Conservation (phyloP, 805 yeast genomes). For the Yarrowia sp. region DNA sequence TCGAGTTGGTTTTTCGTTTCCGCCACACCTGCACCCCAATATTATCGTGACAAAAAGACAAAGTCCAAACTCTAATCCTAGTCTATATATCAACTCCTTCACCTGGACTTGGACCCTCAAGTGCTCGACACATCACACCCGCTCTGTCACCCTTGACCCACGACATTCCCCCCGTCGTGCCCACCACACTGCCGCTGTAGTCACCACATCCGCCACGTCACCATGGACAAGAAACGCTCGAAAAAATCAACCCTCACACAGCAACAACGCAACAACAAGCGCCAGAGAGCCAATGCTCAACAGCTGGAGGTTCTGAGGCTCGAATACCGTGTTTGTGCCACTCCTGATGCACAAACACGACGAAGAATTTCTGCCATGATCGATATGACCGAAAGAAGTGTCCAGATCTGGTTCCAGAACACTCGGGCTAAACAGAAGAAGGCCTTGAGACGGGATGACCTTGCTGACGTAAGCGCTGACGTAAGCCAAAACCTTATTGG, state of each 20-base stretch:
- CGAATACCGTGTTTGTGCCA: slow-evolving; percentile 75
- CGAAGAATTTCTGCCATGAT: slow-evolving; percentile 68
- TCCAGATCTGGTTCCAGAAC: slow-evolving; percentile 93
- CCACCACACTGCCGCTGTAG: neutral
- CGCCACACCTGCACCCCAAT: slow-evolving; percentile 3
- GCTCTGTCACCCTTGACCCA: neutral
- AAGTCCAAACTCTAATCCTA: slow-evolving; percentile 27
- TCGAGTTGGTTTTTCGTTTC: neutral
- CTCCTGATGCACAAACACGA: slow-evolving; percentile 57
- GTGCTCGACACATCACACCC: neutral
- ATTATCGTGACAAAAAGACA: slow-evolving; percentile 17
- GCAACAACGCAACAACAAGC: slow-evolving; percentile 54
- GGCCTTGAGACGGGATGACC: neutral
- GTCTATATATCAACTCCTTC: slow-evolving; percentile 31
- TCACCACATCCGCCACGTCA: neutral
- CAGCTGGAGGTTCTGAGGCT: slow-evolving; percentile 69
- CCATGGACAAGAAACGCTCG: slow-evolving; percentile 34
- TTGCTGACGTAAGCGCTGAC: neutral
- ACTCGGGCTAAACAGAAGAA: slow-evolving; percentile 56
- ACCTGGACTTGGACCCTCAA: no score
- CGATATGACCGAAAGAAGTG: slow-evolving; percentile 86
- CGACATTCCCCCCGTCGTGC: neutral
- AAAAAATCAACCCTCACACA: slow-evolving; percentile 46
- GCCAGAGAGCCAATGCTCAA: slow-evolving; percentile 82
- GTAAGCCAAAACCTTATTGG: no score